These are phyloP conservation scores for Cladosporium sp. DNA, from an alignment of 2,329 filamentous ascomycete genomes.

Conservation along the genomic window DNA sequence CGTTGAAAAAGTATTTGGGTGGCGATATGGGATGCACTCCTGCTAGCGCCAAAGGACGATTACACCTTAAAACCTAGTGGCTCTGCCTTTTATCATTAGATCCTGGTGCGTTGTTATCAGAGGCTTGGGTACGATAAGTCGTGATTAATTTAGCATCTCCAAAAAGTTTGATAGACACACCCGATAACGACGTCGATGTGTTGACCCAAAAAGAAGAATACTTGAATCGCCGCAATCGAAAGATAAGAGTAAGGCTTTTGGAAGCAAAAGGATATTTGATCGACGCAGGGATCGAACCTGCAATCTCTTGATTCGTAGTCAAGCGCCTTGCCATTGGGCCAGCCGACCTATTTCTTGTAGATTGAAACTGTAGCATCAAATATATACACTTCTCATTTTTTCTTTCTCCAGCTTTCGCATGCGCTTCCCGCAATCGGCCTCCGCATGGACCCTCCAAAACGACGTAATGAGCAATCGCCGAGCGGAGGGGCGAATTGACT, in stretches of 20 bases:
- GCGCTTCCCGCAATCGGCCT: not conserved
- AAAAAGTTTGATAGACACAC: not conserved
- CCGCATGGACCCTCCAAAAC: not conserved
- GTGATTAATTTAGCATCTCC: too few relatives aligned
- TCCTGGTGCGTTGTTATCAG: too few relatives aligned
- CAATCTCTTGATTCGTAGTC: conserved; percentile 46
- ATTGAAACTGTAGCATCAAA: too few relatives aligned
- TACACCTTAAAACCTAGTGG: too few relatives aligned
- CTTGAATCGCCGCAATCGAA: not conserved
- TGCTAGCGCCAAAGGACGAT: too few relatives aligned
- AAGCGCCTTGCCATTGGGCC: conserved; percentile 61
- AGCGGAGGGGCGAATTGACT: conserved; percentile 7
- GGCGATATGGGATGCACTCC: too few relatives aligned
- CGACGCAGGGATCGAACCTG: conserved; percentile 22
- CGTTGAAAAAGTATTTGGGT: not conserved
- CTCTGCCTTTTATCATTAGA: too few relatives aligned
- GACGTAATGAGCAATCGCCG: conserved; percentile 9
- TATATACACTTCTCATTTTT: too few relatives aligned
- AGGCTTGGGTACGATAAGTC: too few relatives aligned
- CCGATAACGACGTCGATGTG: not conserved
- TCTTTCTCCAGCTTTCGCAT: not conserved
- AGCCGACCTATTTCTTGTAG: conserved; percentile 26
- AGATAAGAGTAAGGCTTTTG: too few relatives aligned
- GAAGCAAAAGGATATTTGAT: not conserved
- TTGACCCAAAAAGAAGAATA: not conserved